Evolutionary conservation across 306 rosid genomes (phyloP).

Genomic region (Prunus mume): DNA sequence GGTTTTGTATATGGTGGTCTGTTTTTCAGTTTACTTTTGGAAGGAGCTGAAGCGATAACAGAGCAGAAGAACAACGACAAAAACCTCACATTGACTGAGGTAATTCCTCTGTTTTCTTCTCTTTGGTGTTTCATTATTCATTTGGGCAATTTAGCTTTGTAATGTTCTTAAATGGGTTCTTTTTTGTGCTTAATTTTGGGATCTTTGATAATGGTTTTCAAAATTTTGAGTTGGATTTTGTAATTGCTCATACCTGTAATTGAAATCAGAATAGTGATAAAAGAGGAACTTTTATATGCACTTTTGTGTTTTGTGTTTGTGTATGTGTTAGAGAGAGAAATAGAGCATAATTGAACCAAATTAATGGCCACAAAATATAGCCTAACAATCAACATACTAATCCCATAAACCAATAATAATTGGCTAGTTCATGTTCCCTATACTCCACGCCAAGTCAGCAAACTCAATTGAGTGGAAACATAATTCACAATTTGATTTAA

Average conservation of each 20-base stretch:
- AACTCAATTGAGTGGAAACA: neutral
- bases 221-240: too few species aligned
- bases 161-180: too few species aligned
- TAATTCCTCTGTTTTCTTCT: too few species aligned
- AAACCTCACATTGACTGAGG: too few species aligned
- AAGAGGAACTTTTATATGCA: neutral
- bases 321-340: neutral
- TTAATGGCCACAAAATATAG: neutral
- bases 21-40: too few species aligned
- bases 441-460: neutral
- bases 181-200: too few species aligned
- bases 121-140: too few species aligned
- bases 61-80: too few species aligned
- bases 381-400: neutral
- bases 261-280: neutral
- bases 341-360: neutral
- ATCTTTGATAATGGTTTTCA: too few species aligned
- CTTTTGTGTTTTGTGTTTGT: neutral
- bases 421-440: neutral
- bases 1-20: too few species aligned
- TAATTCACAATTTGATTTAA: neutral
- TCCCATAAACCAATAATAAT: neutral
- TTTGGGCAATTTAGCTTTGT: too few species aligned
- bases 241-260: slow-evolving; percentile 82
- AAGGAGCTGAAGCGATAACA: too few species aligned